Conservation (phyloP, 495 filamentous ascomycete genomes). For the Entonaema liquescens region DNA sequence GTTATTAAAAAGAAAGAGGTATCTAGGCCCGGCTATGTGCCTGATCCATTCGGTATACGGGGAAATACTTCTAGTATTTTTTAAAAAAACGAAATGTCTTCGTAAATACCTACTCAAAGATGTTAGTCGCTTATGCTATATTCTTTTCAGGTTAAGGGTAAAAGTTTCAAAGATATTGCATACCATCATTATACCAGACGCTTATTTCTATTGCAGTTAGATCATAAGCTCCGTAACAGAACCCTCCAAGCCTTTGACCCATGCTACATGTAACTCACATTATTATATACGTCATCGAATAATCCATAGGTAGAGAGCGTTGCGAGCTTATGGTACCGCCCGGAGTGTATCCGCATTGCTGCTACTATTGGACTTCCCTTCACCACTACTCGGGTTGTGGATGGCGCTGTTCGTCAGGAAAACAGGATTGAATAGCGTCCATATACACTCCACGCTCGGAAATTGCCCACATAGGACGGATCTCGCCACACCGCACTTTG, state of each 20-base stretch:
- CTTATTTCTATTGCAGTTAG: slow-evolving; percentile 18
- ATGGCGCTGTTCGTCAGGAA: not conserved
- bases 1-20: not conserved
- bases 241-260: slow-evolving; percentile 20
- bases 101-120: slow-evolving; percentile 3
- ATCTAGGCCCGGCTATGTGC: not conserved
- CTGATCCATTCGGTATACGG: not conserved
- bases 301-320: slow-evolving; percentile 21
- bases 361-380: not conserved
- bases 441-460: slow-evolving; percentile 45
- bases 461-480: slow-evolving; percentile 50
- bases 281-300: slow-evolving; percentile 49
- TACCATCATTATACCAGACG: slow-evolving; percentile 30
- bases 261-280: slow-evolving; percentile 53
- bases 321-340: not conserved
- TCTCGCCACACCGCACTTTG: slow-evolving; percentile 52
- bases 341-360: not conserved
- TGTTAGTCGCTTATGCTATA: slow-evolving; percentile 41
- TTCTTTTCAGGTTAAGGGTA: not conserved
- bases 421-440: slow-evolving; percentile 26
- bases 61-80: not conserved
- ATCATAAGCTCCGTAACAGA: slow-evolving; percentile 20
- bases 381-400: not conserved
- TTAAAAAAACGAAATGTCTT: not conserved
- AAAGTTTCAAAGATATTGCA: not conserved